Conservation (phyloP, 2,329 filamentous ascomycete genomes). For the Dichotomopilus funicola region DNA sequence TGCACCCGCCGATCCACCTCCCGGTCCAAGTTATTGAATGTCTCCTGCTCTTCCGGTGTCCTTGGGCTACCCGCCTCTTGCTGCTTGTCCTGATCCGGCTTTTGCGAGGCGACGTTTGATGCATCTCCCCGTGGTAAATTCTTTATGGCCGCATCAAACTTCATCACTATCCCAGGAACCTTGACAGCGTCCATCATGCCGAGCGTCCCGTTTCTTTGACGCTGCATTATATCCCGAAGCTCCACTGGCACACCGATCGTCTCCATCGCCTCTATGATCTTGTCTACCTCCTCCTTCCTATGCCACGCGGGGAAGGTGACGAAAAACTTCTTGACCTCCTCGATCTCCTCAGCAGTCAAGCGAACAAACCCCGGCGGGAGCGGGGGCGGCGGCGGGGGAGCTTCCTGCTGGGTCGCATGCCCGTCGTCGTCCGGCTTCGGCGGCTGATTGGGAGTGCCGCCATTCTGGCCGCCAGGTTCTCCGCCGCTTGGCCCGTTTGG, state of each 20-base stretch:
- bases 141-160: constrained; percentile 15
- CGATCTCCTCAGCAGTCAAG: constrained; percentile 40
- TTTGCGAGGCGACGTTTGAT: constrained; percentile 23
- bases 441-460: not conserved
- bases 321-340: constrained; percentile 51
- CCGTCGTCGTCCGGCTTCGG: constrained; percentile 11
- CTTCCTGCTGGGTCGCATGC: not conserved
- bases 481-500: too few relatives aligned
- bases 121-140: constrained; percentile 1
- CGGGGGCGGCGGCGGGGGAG: not conserved
- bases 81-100: constrained; percentile 17
- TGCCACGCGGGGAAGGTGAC: constrained; percentile 46
- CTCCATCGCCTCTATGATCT: constrained; percentile 56
- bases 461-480: too few relatives aligned
- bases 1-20: too few relatives aligned
- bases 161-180: constrained; percentile 48
- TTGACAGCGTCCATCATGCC: constrained; percentile 49
- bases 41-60: too few relatives aligned
- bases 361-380: constrained; percentile 43
- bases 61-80: constrained; percentile 18
- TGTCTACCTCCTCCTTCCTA: constrained; percentile 53
- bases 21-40: too few relatives aligned
- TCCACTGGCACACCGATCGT: constrained; percentile 64
- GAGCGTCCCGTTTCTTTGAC: constrained; percentile 45
- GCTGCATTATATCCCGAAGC: constrained; percentile 52